These are phyloP conservation scores for Neopestalotiopsis sp. DNA, from an alignment of 2,329 filamentous ascomycete genomes.

Conservation along the genomic window DNA sequence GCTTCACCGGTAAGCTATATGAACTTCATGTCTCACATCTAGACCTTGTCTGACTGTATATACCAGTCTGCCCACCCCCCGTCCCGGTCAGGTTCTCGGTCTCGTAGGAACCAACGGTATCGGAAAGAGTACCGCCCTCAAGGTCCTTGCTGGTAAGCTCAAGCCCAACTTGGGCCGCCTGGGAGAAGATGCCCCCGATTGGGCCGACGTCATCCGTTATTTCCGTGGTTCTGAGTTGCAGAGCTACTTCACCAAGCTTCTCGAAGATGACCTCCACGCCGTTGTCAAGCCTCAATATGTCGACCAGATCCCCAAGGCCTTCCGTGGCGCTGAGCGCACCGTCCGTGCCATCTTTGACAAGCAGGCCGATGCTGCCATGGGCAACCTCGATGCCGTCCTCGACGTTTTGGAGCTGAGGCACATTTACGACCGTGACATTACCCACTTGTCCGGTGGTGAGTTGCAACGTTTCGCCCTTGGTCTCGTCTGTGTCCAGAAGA, in stretches of 20 bases:
- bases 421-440: slow-evolving; percentile 88
- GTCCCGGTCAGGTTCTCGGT: slow-evolving; percentile 79
- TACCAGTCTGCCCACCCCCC: slow-evolving; percentile 81
- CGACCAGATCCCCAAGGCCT: slow-evolving; percentile 93
- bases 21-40: neutral
- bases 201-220: slow-evolving; percentile 98
- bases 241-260: slow-evolving; percentile 98
- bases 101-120: slow-evolving; percentile 99
- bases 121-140: slow-evolving; percentile 98
- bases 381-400: slow-evolving; percentile 81
- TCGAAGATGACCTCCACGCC: slow-evolving; percentile 96
- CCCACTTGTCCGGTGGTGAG: slow-evolving; percentile 92
- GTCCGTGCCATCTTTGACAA: slow-evolving; percentile 73
- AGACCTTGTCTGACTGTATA: neutral
- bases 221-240: slow-evolving; percentile 98
- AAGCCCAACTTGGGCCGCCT: slow-evolving; percentile 96
- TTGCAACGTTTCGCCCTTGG: slow-evolving; percentile 97
- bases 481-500: slow-evolving; percentile 92
- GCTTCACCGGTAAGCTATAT: slow-evolving; percentile 69
- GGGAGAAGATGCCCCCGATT: slow-evolving; percentile 96
- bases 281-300: slow-evolving; percentile 99
- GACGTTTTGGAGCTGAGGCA: slow-evolving; percentile 86
- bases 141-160: slow-evolving; percentile 97
- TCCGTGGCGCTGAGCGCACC: slow-evolving; percentile 79
- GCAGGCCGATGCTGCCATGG: slow-evolving; percentile 74